Conservation (phyloP, 306 rosid genomes). For the Rubus idaeus region DNA sequence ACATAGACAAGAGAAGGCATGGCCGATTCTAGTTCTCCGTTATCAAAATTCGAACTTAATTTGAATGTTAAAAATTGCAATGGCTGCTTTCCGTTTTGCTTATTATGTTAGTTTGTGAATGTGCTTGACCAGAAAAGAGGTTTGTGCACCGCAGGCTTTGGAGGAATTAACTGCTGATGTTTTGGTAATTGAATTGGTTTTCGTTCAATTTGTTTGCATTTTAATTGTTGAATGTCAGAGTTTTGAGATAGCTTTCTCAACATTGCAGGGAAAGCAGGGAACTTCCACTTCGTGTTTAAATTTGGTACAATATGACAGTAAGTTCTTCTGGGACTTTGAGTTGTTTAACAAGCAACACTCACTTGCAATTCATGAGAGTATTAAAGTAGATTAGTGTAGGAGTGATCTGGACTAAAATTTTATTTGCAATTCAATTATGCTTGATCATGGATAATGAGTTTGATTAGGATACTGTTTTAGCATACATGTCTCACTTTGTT, state of each 20-base stretch:
- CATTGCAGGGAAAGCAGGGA: slow-evolving; percentile 59
- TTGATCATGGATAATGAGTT: too few relatives aligned
- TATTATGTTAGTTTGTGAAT: background rate
- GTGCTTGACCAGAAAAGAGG: slow-evolving; percentile 57
- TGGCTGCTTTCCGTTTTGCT: background rate
- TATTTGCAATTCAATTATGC: too few relatives aligned
- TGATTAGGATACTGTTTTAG: too few relatives aligned
- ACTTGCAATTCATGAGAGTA: too few relatives aligned
- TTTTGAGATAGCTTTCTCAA: slow-evolving; percentile 25
- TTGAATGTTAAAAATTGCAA: background rate
- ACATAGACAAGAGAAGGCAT: slow-evolving; percentile 64
- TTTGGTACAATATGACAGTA: slow-evolving; percentile 78
- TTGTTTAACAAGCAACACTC: too few relatives aligned
- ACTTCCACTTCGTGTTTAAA: slow-evolving; percentile 40
- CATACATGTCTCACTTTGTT: background rate
- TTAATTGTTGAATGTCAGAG: background rate
- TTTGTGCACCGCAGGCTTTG: slow-evolving; percentile 30
- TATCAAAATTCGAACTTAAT: background rate
- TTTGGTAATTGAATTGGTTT: slow-evolving; percentile 45
- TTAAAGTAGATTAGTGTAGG: too few relatives aligned
- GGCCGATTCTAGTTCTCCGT: background rate
- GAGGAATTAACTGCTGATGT: slow-evolving; percentile 56
- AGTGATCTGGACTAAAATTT: too few relatives aligned
- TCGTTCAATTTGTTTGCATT: slow-evolving; percentile 4
- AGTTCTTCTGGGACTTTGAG: background rate